These are phyloP conservation scores for Chondrus crispus DNA, from an alignment of 23 red algal genomes.

Conservation along the genomic window DNA sequence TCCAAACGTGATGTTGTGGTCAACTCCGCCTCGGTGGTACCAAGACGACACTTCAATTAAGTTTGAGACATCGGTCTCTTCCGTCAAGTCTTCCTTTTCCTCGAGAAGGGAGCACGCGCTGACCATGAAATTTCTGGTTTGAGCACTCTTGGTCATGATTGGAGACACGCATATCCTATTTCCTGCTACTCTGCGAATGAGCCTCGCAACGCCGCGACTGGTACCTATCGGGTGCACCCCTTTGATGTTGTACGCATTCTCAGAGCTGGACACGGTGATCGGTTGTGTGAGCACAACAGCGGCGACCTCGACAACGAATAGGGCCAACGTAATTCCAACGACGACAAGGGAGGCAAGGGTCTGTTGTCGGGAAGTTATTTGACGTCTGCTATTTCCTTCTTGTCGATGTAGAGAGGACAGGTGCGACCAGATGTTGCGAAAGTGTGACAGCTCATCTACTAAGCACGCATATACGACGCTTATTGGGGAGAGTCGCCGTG, in stretches of 20 bases:
- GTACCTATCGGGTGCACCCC: conserved; percentile 19
- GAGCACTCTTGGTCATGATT: not conserved
- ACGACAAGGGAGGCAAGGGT: not conserved
- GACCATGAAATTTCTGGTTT: not conserved
- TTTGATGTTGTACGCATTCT: not conserved
- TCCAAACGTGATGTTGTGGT: conserved; percentile 21
- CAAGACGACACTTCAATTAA: not conserved
- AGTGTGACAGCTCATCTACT: not conserved
- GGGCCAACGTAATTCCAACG: not conserved
- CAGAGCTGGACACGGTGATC: not conserved
- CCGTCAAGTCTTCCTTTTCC: not conserved
- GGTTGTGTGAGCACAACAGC: not conserved
- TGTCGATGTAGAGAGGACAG: no score
- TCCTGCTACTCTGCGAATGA: not conserved
- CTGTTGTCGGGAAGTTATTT: no score
- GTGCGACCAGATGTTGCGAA: not conserved
- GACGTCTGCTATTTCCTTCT: no score
- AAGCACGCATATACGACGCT: not conserved
- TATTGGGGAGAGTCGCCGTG: not conserved
- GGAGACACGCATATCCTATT: not conserved
- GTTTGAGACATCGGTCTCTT: not conserved
- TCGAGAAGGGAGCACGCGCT: not conserved
- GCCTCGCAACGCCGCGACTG: not conserved
- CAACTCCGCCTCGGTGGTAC: not conserved
- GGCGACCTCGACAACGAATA: not conserved